A percentile compares a stretch with the other conserved stretches of the same genome.
phyloP scores from a whole-genome alignment of 345 rosid species.

The Heritiera fomes region DNA sequence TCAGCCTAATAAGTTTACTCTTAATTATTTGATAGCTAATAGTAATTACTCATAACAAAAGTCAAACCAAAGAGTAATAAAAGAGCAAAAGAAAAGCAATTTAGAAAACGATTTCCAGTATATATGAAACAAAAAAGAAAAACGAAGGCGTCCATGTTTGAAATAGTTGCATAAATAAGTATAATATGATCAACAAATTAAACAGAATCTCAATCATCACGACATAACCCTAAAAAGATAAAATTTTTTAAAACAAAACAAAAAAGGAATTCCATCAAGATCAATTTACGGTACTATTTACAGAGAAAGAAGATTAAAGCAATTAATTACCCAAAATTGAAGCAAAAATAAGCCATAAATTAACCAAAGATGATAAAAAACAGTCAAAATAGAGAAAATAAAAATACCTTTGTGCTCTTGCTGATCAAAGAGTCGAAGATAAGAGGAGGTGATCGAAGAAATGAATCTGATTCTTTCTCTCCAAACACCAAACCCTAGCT shows the following conservation, averaged over 20 bases:
- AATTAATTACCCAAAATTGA: neutral
- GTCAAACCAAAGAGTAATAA: neutral
- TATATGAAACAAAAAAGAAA: neutral
- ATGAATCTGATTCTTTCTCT: neutral
- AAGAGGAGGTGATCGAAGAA: neutral
- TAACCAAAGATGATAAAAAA: neutral
- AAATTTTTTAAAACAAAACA: neutral
- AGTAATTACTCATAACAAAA: too few relatives aligned
- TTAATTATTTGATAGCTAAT: too few relatives aligned
- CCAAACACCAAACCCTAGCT: conserved; percentile 7
- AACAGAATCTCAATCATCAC: neutral
- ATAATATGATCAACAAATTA: neutral
- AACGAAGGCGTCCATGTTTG: neutral
- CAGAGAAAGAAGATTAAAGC: neutral
- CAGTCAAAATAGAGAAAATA: neutral
- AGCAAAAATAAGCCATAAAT: neutral
- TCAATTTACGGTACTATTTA: neutral
- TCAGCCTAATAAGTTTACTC: too few relatives aligned
- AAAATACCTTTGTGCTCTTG: neutral
- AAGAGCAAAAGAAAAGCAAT: too few relatives aligned
- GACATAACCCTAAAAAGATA: neutral
- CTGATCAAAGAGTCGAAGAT: neutral
- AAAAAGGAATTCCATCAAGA: neutral
- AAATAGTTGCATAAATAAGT: neutral
- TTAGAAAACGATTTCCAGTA: too few relatives aligned